Evolutionary conservation across 2,329 filamentous ascomycete genomes (phyloP), one percentile per base, ranked within the genome.

Genomic region (Exophiala xenobiotica): DNA sequence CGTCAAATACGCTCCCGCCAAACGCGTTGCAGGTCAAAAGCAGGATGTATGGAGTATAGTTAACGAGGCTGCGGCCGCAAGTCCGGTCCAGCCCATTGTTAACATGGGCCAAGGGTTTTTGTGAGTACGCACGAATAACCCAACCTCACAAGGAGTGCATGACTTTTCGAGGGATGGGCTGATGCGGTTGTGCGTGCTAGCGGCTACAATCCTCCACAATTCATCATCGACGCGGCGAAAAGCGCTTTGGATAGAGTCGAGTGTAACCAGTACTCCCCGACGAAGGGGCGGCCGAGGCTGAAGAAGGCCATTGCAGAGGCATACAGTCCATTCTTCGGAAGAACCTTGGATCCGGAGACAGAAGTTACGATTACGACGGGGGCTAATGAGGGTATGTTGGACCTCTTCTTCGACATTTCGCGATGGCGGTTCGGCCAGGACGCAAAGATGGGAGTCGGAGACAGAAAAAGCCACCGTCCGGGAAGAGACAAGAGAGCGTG

Each of bases 211-310:
- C 92, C 92, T 50, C 92, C 92, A 6, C 72, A 85, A 27, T 97
- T 96, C 70, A 90, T 96, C 59, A 77, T 96, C 59, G 81, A 96
- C 63, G 93, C 93, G 35, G 93, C 93, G 45, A 97, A 96, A 72
- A 77, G 86, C 31, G 91, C 92, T 31, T 80, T 99, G 45, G 86
- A 96, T 66, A 81, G 83, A 45, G 92, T 99, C 18, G 93, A 97
- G 61, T 96, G 92, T 79, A 99, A 99, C 71, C 93, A 99, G 77
- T 99, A 99, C 78, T 92, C 90, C 18, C 93, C 91, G 2, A 96
- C 93, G 16, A 81, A 61, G 75, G 93, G 93, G 54, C 85, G 92
- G 5, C 92, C 93, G 35, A 82, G 92, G 49, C 78, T 99, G 65
- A 92, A 86, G 78, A 89, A 97, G 76, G 93, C 93, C 45, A 85